Evolutionary conservation across 495 filamentous ascomycete species (phyloP).

Genomic region (Rostrohypoxylon terebratum): DNA sequence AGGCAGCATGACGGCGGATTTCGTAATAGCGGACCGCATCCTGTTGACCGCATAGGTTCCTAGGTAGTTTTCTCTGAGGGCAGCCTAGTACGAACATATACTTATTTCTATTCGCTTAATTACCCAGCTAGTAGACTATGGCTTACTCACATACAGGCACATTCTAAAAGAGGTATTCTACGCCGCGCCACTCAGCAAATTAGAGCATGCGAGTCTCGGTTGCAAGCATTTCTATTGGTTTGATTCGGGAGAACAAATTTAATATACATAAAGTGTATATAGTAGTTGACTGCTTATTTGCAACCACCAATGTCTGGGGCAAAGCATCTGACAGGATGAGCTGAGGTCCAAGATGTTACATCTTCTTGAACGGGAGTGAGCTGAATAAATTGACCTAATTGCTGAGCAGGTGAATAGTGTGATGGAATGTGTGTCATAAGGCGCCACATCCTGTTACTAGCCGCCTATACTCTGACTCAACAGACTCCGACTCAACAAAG

Average conservation of each 20-base stretch:
- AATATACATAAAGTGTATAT: neutral
- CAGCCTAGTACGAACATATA: neutral
- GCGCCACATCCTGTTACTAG: neutral
- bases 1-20: neutral
- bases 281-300: neutral
- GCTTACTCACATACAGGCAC: neutral
- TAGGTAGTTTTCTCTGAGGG: neutral
- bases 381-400: neutral
- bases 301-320: neutral
- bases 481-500: neutral
- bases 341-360: neutral
- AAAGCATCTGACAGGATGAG: conserved; percentile 10
- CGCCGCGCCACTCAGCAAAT: neutral
- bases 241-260: neutral
- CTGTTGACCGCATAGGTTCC: neutral
- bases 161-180: neutral
- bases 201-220: neutral
- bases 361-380: neutral
- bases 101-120: neutral
- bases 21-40: neutral
- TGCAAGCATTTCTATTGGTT: neutral
- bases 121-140: neutral
- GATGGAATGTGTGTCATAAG: neutral
- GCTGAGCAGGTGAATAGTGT: neutral
- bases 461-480: neutral